A percentile compares a stretch with the other conserved stretches of the same genome.
phyloP scores from a whole-genome alignment of 176 grass and related monocot genomes.

The Carex scoparia region DNA sequence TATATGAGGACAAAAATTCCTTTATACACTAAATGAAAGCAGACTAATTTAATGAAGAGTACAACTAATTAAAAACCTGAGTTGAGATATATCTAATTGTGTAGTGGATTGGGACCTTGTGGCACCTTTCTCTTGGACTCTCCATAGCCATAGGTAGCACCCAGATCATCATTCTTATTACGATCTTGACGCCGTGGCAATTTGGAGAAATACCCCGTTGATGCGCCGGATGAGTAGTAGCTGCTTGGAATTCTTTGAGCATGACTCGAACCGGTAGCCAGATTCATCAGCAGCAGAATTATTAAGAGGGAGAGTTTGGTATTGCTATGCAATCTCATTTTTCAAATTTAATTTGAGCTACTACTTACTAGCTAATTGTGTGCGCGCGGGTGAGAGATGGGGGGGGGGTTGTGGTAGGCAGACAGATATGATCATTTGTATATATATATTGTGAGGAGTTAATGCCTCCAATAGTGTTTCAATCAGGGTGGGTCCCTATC shows the following conservation, averaged over 20 bases:
- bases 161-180: conserved; percentile 1
- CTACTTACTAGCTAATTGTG: background rate
- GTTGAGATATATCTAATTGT: conserved; percentile 53
- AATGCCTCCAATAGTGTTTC: background rate
- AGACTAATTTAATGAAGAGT: background rate
- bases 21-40: background rate
- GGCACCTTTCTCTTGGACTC: conserved; percentile 81
- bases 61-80: conserved; percentile 7
- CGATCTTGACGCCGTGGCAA: background rate
- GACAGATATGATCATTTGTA: background rate
- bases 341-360: background rate
- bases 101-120: conserved; percentile 83
- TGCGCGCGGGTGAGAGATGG: background rate
- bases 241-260: background rate
- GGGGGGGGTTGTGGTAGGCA: background rate
- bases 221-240: conserved; percentile 17
- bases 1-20: too few species aligned
- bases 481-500: background rate
- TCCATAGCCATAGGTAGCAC: conserved; percentile 31
- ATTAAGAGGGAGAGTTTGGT: conserved; percentile 12
- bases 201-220: conserved; percentile 26
- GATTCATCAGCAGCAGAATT: conserved; percentile 19
- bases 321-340: background rate
- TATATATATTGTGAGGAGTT: conserved; percentile 10
- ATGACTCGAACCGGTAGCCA: background rate